Base-by-base conservation (phyloP, 257 asterid species). In the Salvia splendens region DNA sequence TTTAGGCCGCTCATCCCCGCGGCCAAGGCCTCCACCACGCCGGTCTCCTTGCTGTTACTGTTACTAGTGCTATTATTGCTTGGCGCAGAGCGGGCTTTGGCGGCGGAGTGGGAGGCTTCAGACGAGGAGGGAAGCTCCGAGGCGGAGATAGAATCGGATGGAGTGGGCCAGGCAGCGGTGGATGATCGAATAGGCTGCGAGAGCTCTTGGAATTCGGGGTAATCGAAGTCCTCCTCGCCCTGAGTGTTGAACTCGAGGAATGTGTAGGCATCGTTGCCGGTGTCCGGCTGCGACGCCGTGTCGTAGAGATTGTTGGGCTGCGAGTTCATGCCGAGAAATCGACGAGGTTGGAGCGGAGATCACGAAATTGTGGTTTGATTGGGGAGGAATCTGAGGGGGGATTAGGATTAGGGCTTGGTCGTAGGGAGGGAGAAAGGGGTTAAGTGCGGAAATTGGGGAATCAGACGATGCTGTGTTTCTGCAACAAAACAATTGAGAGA, bases 241-340 rank as follows among this genome's bases (percentile, higher is more conserved):
- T 86, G 96, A 12, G 97, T 85, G 80, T 87, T 88, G 94, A 94
- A 91, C 75, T 94, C 97, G 30, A 94, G 76, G 33, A 94, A 94
- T 3, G 96, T 88, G 80, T 88, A 94, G 6, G 95, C 97, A 61
- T 94, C 96, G 85, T 77, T 85, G 57, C 95, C 95, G 8, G 91
- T 85, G 80, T 91, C 99, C 49, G 99, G 99, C 84, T 91, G 96
- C 59, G 97, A 94, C 75, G 96, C 92, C 70, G 96, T 91, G 33
- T 91, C 97, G 72, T 80, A 94, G n/a, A 94, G 80, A 85, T 82
- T 83, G 77, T 69, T 88, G 69, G 83, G 75, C 86, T 80, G 96
- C 45, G 95, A 80, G 83, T 94, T 92, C 95, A 90, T 90, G 67
- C 38, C 38, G 42, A 28, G 16, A 24, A 73, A 58, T 42, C 38